phyloP scores from a whole-genome alignment of 192 early-diverging fungal species.

The Podila verticillata region DNA sequence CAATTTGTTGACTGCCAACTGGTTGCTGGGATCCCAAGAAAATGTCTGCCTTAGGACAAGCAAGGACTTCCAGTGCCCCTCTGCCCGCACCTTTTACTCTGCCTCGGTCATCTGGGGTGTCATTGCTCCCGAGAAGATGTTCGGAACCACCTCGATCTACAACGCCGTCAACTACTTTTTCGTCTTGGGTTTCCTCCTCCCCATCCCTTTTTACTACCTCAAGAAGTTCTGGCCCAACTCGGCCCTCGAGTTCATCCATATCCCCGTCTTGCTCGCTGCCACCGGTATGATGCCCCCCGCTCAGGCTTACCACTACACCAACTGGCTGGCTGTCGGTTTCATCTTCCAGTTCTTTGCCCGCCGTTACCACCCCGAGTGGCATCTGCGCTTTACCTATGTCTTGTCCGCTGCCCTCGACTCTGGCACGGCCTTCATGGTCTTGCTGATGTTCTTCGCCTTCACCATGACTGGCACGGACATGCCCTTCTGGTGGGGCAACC shows the following conservation, averaged over 20 bases:
- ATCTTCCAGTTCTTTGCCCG: slow-evolving; percentile 58
- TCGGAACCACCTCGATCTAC: slow-evolving; percentile 56
- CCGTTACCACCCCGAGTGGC: slow-evolving; percentile 56
- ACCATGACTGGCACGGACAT: no score
- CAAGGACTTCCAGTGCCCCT: slow-evolving; percentile 57
- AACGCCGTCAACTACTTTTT: slow-evolving; percentile 59
- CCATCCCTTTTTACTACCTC: no score
- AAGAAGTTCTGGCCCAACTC: slow-evolving; percentile 6
- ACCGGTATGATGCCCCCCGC: slow-evolving; percentile 61
- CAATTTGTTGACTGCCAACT: slow-evolving; percentile 57
- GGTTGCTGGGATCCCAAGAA: slow-evolving; percentile 50
- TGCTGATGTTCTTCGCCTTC: slow-evolving; percentile 55
- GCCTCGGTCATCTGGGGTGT: slow-evolving; percentile 81
- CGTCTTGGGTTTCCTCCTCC: no score
- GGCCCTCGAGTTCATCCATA: slow-evolving; percentile 39
- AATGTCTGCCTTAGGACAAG: slow-evolving; percentile 51
- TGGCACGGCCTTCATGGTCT: slow-evolving; percentile 53
- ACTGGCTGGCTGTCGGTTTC: slow-evolving; percentile 49
- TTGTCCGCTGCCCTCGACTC: slow-evolving; percentile 52
- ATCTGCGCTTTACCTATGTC: slow-evolving; percentile 72
- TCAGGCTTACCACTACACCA: slow-evolving; percentile 35
- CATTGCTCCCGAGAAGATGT: slow-evolving; percentile 76
- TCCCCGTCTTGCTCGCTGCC: slow-evolving; percentile 58
- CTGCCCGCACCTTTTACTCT: slow-evolving; percentile 67
- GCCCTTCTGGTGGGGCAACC: no score